A percentile compares a stretch with the other conserved stretches of the same genome.
Conservation (phyloP, 352 stramenopile species). For the Pythium rhizo-oryzae region DNA sequence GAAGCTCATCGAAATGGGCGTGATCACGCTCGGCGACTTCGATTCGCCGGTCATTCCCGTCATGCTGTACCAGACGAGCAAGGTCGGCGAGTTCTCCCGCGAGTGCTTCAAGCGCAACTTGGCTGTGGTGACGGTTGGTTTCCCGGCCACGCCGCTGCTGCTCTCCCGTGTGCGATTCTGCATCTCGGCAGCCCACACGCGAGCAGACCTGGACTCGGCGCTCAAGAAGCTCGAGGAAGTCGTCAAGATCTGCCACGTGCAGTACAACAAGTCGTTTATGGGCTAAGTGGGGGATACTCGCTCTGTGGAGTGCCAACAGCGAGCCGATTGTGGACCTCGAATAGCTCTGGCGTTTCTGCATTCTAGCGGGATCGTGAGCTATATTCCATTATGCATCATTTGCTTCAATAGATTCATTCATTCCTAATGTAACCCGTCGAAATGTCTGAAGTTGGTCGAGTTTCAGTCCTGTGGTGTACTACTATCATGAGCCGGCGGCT, state of each 20-base stretch:
- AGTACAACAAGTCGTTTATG: slow-evolving; percentile 40
- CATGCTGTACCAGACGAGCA: slow-evolving; percentile 98
- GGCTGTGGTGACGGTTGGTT: slow-evolving; percentile 98
- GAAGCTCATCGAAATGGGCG: slow-evolving; percentile 93
- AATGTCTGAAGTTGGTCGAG: no score
- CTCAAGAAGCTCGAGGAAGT: slow-evolving; percentile 94
- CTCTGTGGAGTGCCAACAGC: not conserved
- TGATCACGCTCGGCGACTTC: slow-evolving; percentile 92
- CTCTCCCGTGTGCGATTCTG: slow-evolving; percentile 95
- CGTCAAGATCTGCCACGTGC: slow-evolving; percentile 67
- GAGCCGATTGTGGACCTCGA: not conserved
- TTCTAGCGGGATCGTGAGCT: not conserved
- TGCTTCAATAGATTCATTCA: slow-evolving; percentile 14
- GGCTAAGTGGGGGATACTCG: slow-evolving; percentile 14
- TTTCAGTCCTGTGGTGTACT: slow-evolving; percentile 12
- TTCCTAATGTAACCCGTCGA: not conserved
- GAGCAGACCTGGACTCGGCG: slow-evolving; percentile 92
- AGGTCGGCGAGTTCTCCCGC: slow-evolving; percentile 97
- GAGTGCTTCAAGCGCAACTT: slow-evolving; percentile 95
- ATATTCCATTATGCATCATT: not conserved
- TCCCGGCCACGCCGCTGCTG: slow-evolving; percentile 95
- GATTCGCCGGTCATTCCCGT: slow-evolving; percentile 98
- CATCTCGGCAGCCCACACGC: slow-evolving; percentile 95
- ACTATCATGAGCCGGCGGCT: slow-evolving; percentile 3
- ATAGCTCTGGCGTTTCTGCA: not conserved